Base-by-base conservation (phyloP, 176 grass and related monocot genomes). In the Thinopyrum elongatum region DNA sequence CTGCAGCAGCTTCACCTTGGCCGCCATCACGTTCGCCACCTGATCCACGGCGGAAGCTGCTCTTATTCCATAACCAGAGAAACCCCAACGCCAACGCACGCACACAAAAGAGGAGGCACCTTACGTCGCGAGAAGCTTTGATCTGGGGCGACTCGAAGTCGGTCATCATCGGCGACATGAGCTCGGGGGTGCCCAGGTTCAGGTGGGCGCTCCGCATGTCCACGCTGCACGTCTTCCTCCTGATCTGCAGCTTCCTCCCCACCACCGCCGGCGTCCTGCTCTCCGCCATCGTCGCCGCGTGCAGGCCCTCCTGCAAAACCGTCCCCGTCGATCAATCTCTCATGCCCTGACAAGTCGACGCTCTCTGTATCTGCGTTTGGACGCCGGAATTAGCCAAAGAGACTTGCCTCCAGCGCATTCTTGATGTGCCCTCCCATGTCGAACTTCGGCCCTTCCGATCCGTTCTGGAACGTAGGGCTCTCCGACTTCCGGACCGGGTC, bases 101-200 rank as follows among this genome's bases (percentile, higher is more conserved):
- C 15, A 76, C 26, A 17, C 71, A 72, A 79, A 87, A 89, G 21
- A 59, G 82, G 80, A 83, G 91, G 88, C 93, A 95, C 93, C 95
- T 98, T 95, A 95, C 95, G 89, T 98, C 93, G 86, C 93, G 93
- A 74, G 95, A 98, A 80, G 86, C 93, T 78, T 93, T 98, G 86
- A 95, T 85, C 80, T 95, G 93, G 2, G 90, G 89, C 7, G 89
- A 87, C 68, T 98, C 95, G 39, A 76, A 19, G 49, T 96, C 94
- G 57, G 64, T 26, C 60, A 77, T 42, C 69, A 65, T 87, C 34
- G 79, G 88, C 39, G 84, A 90, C 81, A 78, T 62, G 77, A 19
- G 25, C 1, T 86, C 77, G 6, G 68, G 80, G 70, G 57, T 86
- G 41, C 21, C 23, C 33, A 71, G 51, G 62, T 5, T 70, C 17